Evolutionary conservation across 192 early-diverging fungal species (phyloP).

Genomic region (Backusella morwellensis): DNA sequence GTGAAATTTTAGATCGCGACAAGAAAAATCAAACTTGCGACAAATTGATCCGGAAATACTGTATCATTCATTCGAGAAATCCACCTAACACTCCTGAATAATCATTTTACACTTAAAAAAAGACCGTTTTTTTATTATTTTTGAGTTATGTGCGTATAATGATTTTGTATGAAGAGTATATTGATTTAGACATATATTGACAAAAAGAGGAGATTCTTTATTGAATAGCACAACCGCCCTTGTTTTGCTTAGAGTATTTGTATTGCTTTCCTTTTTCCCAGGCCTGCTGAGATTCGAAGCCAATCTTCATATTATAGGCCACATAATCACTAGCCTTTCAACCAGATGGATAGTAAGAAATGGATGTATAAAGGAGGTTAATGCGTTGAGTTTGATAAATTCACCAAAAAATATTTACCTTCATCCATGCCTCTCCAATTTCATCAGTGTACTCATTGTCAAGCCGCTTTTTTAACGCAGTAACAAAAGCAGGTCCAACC

Average conservation of each 20-base stretch:
- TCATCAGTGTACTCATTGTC: slow-evolving; percentile 20
- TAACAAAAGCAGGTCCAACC: slow-evolving; percentile 20
- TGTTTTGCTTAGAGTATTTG: not conserved
- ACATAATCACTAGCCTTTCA: slow-evolving; percentile 15
- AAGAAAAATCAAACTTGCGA: no score
- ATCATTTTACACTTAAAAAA: no score
- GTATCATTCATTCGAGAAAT: no score
- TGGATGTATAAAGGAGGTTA: not conserved
- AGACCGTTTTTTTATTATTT: no score
- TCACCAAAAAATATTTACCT: not conserved
- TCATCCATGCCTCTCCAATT: slow-evolving; percentile 23
- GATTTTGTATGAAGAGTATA: not conserved
- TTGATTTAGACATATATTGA: not conserved
- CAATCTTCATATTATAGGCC: slow-evolving; percentile 22
- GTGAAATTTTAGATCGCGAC: no score
- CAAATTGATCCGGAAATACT: no score
- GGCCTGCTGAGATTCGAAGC: slow-evolving; percentile 22
- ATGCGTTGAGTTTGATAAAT: not conserved
- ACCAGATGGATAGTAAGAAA: no score
- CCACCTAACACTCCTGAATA: no score
- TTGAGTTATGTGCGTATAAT: not conserved
- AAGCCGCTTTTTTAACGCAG: slow-evolving; percentile 17
- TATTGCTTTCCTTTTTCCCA: slow-evolving; percentile 17
- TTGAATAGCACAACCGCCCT: not conserved
- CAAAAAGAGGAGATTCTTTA: not conserved